A percentile compares a stretch with the other conserved stretches of the same genome.
Evolutionary conservation across 176 grass and related monocot species (phyloP).

Genomic region (Juncus effusus): DNA sequence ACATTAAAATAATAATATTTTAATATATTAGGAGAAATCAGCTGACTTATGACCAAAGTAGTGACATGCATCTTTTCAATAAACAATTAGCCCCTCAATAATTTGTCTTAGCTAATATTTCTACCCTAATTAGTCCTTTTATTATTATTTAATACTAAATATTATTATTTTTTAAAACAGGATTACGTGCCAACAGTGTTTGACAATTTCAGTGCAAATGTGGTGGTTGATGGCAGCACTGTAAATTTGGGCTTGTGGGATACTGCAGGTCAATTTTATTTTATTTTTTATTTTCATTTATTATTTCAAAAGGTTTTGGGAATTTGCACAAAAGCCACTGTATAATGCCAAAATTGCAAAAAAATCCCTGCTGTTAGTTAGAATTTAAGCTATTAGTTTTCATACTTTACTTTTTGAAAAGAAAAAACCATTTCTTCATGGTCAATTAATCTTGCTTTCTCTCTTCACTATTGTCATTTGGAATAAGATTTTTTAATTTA

Average conservation of each 20-base stretch:
- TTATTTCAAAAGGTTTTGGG: neutral
- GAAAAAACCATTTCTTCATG: no score
- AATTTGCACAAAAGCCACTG: no score
- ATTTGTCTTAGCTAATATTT: slow-evolving; percentile 5
- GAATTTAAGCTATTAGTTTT: no score
- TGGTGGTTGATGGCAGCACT: no score
- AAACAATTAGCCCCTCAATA: slow-evolving; percentile 4
- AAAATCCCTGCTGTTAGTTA: no score
- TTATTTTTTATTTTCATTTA: neutral
- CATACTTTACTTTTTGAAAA: slow-evolving; percentile 1
- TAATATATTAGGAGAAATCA: neutral
- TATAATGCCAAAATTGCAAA: no score
- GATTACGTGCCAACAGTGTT: slow-evolving; percentile 69
- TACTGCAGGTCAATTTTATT: slow-evolving; percentile 42
- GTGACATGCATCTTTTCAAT: slow-evolving; percentile 11
- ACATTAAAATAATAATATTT: neutral
- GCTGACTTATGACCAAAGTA: neutral
- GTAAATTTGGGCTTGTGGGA: slow-evolving; percentile 27
- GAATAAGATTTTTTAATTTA: no score
- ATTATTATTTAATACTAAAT: neutral
- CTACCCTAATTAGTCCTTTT: no score
- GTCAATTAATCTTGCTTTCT: no score
- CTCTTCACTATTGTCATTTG: no score
- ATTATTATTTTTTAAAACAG: slow-evolving; percentile 28
- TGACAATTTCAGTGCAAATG: slow-evolving; percentile 23